A percentile compares a stretch with the other conserved stretches of the same genome.
Evolutionary conservation across 306 rosid species (phyloP).

Genomic region (Morella rubra): DNA sequence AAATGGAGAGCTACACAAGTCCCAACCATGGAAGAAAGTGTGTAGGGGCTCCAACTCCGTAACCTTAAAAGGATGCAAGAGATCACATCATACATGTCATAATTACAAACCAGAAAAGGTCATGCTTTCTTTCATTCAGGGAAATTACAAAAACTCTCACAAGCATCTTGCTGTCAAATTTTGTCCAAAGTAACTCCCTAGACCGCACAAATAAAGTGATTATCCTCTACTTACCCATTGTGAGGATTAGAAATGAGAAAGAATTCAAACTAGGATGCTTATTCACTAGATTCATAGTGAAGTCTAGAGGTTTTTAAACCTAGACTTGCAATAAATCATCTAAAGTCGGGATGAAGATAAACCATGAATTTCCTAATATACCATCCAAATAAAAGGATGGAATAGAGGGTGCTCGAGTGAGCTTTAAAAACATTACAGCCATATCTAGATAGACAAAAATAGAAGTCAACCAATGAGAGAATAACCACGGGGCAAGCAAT

Average conservation of each 20-base stretch:
- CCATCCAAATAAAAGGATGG: background rate
- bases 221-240: background rate
- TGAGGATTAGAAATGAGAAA: background rate
- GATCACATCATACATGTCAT: background rate
- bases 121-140: constrained; percentile 9
- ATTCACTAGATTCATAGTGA: background rate
- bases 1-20: background rate
- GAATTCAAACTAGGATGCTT: background rate
- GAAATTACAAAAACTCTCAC: background rate
- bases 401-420: background rate
- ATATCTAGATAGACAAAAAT: background rate
- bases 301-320: background rate
- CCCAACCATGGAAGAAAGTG: background rate
- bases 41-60: background rate
- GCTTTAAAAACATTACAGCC: background rate
- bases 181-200: background rate
- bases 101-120: background rate
- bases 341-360: background rate
- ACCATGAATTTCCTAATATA: background rate
- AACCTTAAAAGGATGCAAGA: constrained; percentile 9
- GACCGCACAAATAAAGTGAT: too few species aligned
- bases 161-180: background rate
- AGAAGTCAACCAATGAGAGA: background rate
- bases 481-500: background rate
- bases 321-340: background rate